Conservation (phyloP, 1,284 basidiomycete species). For the Erythrobasidium hasegawianum region DNA sequence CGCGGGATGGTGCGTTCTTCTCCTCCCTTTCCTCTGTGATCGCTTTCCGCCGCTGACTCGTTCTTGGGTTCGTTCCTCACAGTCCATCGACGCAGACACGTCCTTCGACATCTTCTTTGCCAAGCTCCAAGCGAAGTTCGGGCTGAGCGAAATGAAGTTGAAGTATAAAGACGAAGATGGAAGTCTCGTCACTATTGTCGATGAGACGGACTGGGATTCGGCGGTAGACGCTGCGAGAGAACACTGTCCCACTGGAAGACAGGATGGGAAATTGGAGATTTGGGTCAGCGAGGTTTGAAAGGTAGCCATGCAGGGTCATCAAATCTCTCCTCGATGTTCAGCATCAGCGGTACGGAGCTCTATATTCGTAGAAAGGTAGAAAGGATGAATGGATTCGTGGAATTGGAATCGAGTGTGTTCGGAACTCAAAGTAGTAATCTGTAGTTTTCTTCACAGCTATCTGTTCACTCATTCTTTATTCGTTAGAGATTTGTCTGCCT, state of each 20-base stretch:
- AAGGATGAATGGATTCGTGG: too few relatives aligned
- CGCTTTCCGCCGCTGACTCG: not conserved
- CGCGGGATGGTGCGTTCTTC: slow-evolving; percentile 66
- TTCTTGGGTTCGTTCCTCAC: not conserved
- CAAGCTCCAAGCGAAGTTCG: slow-evolving; percentile 69
- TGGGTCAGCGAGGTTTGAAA: slow-evolving; percentile 46
- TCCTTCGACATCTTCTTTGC: slow-evolving; percentile 67
- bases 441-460: too few relatives aligned
- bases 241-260: slow-evolving; percentile 60
- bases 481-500: too few relatives aligned
- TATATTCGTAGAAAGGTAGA: too few relatives aligned
- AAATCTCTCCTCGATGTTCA: too few relatives aligned
- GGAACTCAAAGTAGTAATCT: too few relatives aligned
- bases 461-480: too few relatives aligned
- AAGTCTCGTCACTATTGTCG: slow-evolving; percentile 67
- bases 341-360: too few relatives aligned
- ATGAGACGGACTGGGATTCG: slow-evolving; percentile 57
- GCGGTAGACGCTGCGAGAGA: slow-evolving; percentile 82
- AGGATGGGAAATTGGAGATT: slow-evolving; percentile 77
- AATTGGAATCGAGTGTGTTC: too few relatives aligned
- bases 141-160: slow-evolving; percentile 46
- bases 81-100: slow-evolving; percentile 58
- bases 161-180: slow-evolving; percentile 86
- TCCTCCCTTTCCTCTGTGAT: not conserved
- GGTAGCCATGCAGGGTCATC: too few relatives aligned